Evolutionary conservation across 1,139 yeast genomes (phyloP).

Genomic region (Candida sanyaensis): DNA sequence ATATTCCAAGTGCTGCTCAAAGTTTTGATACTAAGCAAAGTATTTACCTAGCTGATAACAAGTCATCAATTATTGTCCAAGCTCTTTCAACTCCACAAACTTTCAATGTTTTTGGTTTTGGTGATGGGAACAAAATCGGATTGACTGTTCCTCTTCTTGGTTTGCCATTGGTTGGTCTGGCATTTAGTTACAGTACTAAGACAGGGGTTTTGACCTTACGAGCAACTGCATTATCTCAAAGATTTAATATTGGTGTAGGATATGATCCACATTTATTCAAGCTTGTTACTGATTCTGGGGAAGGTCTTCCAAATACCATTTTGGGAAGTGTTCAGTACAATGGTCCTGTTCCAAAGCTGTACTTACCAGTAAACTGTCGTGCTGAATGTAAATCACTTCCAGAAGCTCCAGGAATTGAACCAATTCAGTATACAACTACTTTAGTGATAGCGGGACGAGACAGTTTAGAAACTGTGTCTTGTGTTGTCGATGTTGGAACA

Average conservation of each 20-base stretch:
- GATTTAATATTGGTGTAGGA: constrained; percentile 27
- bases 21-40: constrained; percentile 21
- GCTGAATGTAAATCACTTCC: constrained; percentile 16
- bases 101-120: constrained; percentile 32
- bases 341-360: constrained; percentile 21
- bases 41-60: constrained; percentile 21
- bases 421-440: neutral
- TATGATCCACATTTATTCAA: constrained; percentile 16
- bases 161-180: constrained; percentile 12
- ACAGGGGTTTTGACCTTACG: constrained; percentile 24
- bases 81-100: constrained; percentile 22
- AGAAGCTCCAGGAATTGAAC: constrained; percentile 13
- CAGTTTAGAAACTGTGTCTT: neutral
- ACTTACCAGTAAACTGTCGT: constrained; percentile 14
- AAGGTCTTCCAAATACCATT: constrained; percentile 13
- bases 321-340: constrained; percentile 16
- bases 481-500: neutral
- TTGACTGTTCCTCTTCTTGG: constrained; percentile 19
- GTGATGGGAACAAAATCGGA: constrained; percentile 30
- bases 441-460: neutral
- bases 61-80: constrained; percentile 23
- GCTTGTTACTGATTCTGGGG: constrained; percentile 18
- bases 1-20: constrained; percentile 20
- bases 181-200: constrained; percentile 14
- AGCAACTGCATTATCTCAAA: constrained; percentile 11